Conservation (phyloP, 768 basidiomycete genomes). For the Calvatia gigantea region DNA sequence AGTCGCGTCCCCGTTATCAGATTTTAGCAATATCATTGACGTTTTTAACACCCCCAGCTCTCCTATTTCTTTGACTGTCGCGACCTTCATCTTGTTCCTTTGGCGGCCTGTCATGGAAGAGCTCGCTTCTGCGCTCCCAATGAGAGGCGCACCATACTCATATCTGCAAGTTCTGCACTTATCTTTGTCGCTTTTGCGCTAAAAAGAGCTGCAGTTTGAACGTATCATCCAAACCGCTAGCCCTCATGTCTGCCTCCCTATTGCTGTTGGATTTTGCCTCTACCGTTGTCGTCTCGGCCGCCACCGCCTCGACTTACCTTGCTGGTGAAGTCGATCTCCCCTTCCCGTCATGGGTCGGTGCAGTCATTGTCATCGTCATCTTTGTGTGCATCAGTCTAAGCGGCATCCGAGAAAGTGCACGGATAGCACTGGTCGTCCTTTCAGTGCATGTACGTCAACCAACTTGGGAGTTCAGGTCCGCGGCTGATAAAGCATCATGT, state of each 20-base stretch:
- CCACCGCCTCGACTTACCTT: conserved; percentile 67
- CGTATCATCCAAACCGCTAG: conserved; percentile 57
- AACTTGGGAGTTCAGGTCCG: neutral
- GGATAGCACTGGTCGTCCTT: conserved; percentile 55
- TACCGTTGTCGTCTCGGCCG: conserved; percentile 69
- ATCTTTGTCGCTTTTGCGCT: neutral
- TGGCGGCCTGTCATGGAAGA: conserved; percentile 79
- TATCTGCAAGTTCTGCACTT: conserved; percentile 45
- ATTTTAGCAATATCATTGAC: neutral
- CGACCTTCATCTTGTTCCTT: conserved; percentile 58
- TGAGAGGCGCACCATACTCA: conserved; percentile 69
- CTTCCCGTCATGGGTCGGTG: conserved; percentile 49
- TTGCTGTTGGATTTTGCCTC: conserved; percentile 70
- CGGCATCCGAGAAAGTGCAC: conserved; percentile 60
- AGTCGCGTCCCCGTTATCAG: conserved; percentile 22
- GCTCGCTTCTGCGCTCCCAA: conserved; percentile 62
- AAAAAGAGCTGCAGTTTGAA: conserved; percentile 42
- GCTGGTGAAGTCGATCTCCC: conserved; percentile 58
- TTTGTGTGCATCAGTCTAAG: conserved; percentile 54
- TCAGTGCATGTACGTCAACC: conserved; percentile 50
- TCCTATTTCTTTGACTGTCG: conserved; percentile 63
- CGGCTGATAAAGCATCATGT: no score
- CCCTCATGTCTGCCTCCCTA: conserved; percentile 61
- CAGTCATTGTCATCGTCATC: conserved; percentile 49
- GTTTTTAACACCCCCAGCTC: conserved; percentile 40